Evolutionary conservation across 2,329 filamentous ascomycete genomes (phyloP), one percentile per base, ranked within the genome.

Genomic region (Cladosporium phlei): DNA sequence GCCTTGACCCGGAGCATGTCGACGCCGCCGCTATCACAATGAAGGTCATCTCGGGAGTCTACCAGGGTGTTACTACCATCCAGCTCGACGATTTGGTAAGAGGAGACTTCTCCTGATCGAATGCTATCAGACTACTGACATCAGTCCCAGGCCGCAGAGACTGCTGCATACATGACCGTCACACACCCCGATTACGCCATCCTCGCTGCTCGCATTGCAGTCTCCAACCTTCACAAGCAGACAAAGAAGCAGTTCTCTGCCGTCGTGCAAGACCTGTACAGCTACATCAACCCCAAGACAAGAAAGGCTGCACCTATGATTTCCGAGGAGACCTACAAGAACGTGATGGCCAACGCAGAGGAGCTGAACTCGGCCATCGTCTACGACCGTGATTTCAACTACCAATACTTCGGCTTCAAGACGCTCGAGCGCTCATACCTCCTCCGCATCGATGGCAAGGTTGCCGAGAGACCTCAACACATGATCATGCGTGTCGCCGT

Each of bases 341-440:
- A 82, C 53, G 86, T 98, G 55, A 93, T 95, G 86, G 87, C 86
- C 63, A 89, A 98, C 71, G 89, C 88, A 61, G 93, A 95, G 47
- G 93, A 98, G 72, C 80, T 98, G 48, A 95, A 98, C 77, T 97
- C 91, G 33, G 93, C 93, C 62, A 97, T 98, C 67, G 91, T 98
- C 61, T 98, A 97, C 63, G 93, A 98, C 74, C 86, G 93, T 59
- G 93, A 98, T 68, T 98, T 98, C 80, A 96, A 97, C 80, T 98
- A 98, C 77, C 93, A 98, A 75, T 98, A 95, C 75, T 98, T 98
- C 63, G 93, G 93, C 55, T 98, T 98, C 83, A 98, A 98, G 81
- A 98, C 93, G 6, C 77, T 98, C 29, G 93, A 98, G 77, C 85
- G 93, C 51, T 98, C 93, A 64, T 98, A 98, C 65, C 84, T 98